Base-by-base conservation (phyloP, 805 yeast species). In the Zygosaccharomyces gambellarensis region DNA sequence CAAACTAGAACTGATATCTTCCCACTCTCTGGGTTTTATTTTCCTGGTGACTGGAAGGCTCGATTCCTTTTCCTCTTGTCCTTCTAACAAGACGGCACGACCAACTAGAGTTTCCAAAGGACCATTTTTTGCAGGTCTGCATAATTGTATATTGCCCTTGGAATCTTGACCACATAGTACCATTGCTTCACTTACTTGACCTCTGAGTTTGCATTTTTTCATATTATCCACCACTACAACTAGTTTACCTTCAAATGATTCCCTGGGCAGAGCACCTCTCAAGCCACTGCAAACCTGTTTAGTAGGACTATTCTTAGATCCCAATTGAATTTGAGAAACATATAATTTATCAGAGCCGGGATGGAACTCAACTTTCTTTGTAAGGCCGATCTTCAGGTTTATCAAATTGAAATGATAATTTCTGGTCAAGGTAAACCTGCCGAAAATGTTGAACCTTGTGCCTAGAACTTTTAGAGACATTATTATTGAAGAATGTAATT, bases 111-210 rank as follows among this genome's bases (percentile, higher is more conserved):
- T 17, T 17, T 28, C 39, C 3, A 27, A 39, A 8, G 28, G 9
- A 25, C 9, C 28, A 23, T 38, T 17, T 1, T 17, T n/a, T 11
- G 38, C 44, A 21, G 62, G 62, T 17, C 47, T 36, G 23, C 61
- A 59, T 4, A 52, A 45, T 39, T 50, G 48, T 3, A 61, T 59
- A 28, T 32, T 28, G 14, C 54, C 64, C 6, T 42, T 54, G 0
- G 46, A 31, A 11, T 51, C 62, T 29, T 69, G 78, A 1, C 86
- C 82, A n/a, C 87, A 87, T 19, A 83, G 59, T 1, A 83, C 58
- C 88, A 83, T 83, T 0, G 85, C 87, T 54, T 81, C 79, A 1
- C 86, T 81, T 36, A 59, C 61, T 19, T 77, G 74, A 1, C 88
- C 88, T 52, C 87, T 68, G 77, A 83, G 76, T 59, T 81, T 81